Conservation (phyloP, 2,329 filamentous ascomycete genomes). For the Aspergillus hortae region DNA sequence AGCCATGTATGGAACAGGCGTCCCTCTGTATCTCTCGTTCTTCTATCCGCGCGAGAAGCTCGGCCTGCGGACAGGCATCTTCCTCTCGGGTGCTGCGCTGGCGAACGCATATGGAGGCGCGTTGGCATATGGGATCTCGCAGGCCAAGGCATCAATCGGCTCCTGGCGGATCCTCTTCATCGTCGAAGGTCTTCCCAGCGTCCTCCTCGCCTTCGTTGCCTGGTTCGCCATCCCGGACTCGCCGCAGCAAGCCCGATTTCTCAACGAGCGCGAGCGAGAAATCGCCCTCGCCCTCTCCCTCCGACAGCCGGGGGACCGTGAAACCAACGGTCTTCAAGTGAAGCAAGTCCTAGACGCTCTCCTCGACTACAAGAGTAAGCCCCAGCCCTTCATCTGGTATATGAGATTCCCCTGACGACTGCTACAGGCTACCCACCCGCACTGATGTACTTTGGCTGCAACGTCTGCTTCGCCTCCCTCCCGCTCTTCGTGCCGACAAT, state of each 20-base stretch:
- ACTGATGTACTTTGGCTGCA: constrained; percentile 24
- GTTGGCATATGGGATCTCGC: constrained; percentile 33
- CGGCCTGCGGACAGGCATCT: constrained; percentile 46
- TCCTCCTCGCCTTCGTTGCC: constrained; percentile 35
- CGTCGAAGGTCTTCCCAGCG: constrained; percentile 42
- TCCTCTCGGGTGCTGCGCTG: constrained; percentile 35
- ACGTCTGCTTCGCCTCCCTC: constrained; percentile 30
- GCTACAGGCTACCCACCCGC: constrained; percentile 13
- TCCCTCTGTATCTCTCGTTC: constrained; percentile 36
- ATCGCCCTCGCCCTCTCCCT: constrained; percentile 19
- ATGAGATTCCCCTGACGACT: background rate
- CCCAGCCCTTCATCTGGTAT: background rate
- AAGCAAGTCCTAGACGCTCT: constrained; percentile 14
- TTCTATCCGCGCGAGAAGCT: constrained; percentile 50
- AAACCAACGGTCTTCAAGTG: constrained; percentile 15
- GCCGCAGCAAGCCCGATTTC: constrained; percentile 36
- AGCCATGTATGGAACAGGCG: constrained; percentile 14
- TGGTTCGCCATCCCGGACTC: constrained; percentile 43
- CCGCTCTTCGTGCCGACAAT: constrained; percentile 32
- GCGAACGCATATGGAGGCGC: constrained; percentile 37
- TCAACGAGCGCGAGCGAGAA: constrained; percentile 38
- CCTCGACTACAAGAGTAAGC: constrained; percentile 11
- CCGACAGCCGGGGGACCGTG: constrained; percentile 20
- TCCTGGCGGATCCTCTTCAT: constrained; percentile 45
- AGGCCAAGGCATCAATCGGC: constrained; percentile 22